Base-by-base conservation (phyloP, 2,329 filamentous ascomycete genomes). In the Trichoderma cornu-damae region DNA sequence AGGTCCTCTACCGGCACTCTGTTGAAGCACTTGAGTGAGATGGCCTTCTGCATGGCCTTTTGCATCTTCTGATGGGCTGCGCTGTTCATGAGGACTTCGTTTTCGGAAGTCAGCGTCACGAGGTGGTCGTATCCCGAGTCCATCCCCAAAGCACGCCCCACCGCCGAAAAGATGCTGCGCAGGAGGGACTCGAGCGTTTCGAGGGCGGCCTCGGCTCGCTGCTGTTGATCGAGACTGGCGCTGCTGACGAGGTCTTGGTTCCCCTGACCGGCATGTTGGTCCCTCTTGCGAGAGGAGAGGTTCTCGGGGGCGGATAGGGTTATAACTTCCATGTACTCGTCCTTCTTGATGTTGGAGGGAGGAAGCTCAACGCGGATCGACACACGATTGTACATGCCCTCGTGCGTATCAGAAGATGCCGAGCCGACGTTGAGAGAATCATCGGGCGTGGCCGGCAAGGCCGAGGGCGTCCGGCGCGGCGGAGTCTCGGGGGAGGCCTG, bases 1-100 rank as follows among this genome's bases (percentile, higher is more conserved):
- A 97, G 75, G 60, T 89, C 81, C 24, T 96, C 89, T 2, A 90
- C 76, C 0, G 91, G 85, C 6, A 94, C 82, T 62, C 85, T 80
- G 14, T 81, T 75, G 62, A 95, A 87, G 57, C 86, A 84, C 22
- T 82, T 84, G 24, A 87, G 77, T 1, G 79, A 76, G 48, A 90
- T 86, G 18, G 90, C 85, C 65, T 88, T 91, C 48, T 85, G 83
- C 26, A 97, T 78, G 8, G 85, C 79, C 16, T 81, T 82, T 61
- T 96, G 90, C 12, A 94, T 79, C 62, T 85, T 87, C 28, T 82
- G 79, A 63, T 96, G 88, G 0, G 82, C 79, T 43, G 79, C 75
- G 7, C 82, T 78, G 14, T 86, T 86, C 64, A 99, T 79, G 9
- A 83, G 80, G 2, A 81, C 78, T 57, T 86, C 79, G 53, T 87